A percentile compares a stretch with the other conserved stretches of the same genome.
Conservation (phyloP, 495 filamentous ascomycete genomes). For the Penicillium simplicissimum region DNA sequence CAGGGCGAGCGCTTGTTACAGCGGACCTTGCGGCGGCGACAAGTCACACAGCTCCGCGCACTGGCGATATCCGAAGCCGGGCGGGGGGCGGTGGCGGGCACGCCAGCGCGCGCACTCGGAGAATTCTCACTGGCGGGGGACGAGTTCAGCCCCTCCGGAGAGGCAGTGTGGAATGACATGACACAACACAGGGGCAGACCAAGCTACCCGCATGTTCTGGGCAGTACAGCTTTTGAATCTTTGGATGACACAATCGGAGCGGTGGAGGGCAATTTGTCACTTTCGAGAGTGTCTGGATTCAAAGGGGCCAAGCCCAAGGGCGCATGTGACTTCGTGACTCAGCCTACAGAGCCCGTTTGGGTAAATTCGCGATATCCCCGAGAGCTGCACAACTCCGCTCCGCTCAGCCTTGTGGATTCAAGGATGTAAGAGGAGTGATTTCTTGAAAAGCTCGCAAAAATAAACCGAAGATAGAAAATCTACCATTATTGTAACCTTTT, state of each 20-base stretch:
- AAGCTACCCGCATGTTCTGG: conserved; percentile 15
- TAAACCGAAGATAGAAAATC: background rate
- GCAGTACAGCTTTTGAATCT: background rate
- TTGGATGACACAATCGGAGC: background rate
- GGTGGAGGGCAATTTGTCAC: background rate
- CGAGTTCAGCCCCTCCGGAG: conserved; percentile 22
- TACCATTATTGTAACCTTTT: background rate
- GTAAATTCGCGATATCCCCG: conserved; percentile 8
- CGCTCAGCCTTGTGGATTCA: background rate
- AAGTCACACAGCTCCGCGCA: conserved; percentile 80
- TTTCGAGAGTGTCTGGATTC: background rate
- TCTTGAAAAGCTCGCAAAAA: background rate
- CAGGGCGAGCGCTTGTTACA: conserved; percentile 86
- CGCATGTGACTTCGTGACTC: conserved; percentile 19
- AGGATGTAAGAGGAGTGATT: too few relatives aligned
- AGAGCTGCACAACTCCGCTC: background rate
- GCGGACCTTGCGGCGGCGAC: conserved; percentile 78
- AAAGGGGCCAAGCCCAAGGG: conserved; percentile 5
- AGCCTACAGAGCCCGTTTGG: conserved; percentile 4
- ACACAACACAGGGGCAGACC: conserved; percentile 6
- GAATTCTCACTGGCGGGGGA: conserved; percentile 25
- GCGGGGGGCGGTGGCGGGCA: conserved; percentile 22
- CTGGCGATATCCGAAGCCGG: conserved; percentile 36
- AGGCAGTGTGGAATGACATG: conserved; percentile 38
- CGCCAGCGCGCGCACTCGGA: conserved; percentile 15